Conservation (phyloP, 345 rosid species). For the Hypericum androsaemum region DNA sequence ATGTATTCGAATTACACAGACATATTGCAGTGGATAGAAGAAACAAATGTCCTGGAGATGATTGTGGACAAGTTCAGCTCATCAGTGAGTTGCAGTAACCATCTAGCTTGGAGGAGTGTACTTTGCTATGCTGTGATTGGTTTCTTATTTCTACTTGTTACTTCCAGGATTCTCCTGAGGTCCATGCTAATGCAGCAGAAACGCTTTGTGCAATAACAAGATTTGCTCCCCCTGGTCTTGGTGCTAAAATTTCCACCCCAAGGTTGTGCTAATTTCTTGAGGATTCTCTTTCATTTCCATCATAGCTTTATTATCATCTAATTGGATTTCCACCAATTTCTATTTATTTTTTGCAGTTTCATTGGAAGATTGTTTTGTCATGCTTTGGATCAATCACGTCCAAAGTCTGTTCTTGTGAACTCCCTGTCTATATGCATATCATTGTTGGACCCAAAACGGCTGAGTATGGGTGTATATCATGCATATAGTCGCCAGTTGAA, state of each 20-base stretch:
- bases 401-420: slow-evolving; percentile 83
- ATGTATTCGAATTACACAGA: slow-evolving; percentile 58
- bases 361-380: slow-evolving; percentile 67
- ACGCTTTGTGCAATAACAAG: slow-evolving; percentile 73
- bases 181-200: slow-evolving; percentile 94
- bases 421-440: slow-evolving; percentile 82
- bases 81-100: slow-evolving; percentile 48
- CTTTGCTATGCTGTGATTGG: slow-evolving; percentile 3
- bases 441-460: slow-evolving; percentile 81
- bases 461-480: slow-evolving; percentile 52
- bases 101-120: neutral
- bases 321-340: slow-evolving; percentile 5
- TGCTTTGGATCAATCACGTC: slow-evolving; percentile 77
- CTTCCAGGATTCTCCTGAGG: slow-evolving; percentile 76
- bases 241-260: slow-evolving; percentile 69
- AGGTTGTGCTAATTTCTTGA: slow-evolving; percentile 27
- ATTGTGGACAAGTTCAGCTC: slow-evolving; percentile 85
- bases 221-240: slow-evolving; percentile 77
- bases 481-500: slow-evolving; percentile 49
- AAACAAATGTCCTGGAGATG: slow-evolving; percentile 78
- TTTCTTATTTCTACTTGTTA: slow-evolving; percentile 3
- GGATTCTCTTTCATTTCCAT: neutral
- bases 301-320: slow-evolving; percentile 6
- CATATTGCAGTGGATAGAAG: slow-evolving; percentile 82
- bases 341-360: slow-evolving; percentile 41